Conservation (phyloP, 352 stramenopile species). For the Phytophthora sp. region DNA sequence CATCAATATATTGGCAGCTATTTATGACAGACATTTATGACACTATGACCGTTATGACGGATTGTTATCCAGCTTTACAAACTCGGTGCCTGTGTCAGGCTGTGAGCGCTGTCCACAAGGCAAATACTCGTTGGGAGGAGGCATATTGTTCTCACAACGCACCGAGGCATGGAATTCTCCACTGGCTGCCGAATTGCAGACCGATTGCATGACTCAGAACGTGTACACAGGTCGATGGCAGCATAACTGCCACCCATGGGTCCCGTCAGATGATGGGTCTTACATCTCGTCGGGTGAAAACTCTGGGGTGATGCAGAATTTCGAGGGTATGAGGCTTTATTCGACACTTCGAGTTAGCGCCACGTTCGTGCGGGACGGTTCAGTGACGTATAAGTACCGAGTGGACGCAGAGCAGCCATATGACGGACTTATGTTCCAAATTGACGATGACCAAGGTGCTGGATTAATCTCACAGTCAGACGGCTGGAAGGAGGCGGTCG, state of each 20-base stretch:
- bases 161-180: conserved; percentile 70
- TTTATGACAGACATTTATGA: conserved; percentile 1
- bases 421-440: conserved; percentile 78
- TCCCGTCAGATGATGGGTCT: conserved; percentile 52
- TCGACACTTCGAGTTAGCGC: conserved; percentile 76
- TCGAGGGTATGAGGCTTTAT: conserved; percentile 70
- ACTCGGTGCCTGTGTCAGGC: conserved; percentile 58
- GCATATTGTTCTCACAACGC: conserved; percentile 71
- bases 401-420: conserved; percentile 79
- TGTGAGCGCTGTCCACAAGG: conserved; percentile 76
- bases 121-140: conserved; percentile 81
- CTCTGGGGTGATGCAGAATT: conserved; percentile 67
- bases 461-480: conserved; percentile 67
- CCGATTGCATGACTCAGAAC: conserved; percentile 78
- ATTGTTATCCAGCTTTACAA: conserved; percentile 56
- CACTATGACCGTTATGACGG: not conserved
- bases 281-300: conserved; percentile 80
- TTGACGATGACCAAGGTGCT: conserved; percentile 67
- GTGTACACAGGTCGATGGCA: conserved; percentile 80
- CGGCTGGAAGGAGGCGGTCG: conserved; percentile 71
- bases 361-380: conserved; percentile 76
- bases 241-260: conserved; percentile 79
- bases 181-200: conserved; percentile 67
- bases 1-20: not conserved
- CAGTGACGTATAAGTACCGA: conserved; percentile 78